Base-by-base conservation (phyloP, 202 grass and related monocot species). In the Schoenoplectus tabernaemontani region DNA sequence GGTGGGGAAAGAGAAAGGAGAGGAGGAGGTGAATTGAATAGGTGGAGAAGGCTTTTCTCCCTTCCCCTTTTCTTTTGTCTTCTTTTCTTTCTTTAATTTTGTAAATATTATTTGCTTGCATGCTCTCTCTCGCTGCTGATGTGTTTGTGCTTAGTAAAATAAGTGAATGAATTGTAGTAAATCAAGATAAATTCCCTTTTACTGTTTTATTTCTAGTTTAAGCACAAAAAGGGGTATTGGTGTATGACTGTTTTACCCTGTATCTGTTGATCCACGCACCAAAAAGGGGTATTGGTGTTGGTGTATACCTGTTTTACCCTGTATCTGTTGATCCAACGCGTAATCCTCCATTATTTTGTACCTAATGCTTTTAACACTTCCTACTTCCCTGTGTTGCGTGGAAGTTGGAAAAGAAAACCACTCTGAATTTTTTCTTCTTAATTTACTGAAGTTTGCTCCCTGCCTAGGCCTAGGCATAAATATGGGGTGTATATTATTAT, bases 11-110 rank as follows among this genome's bases (percentile, higher is more conserved):
- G 76, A 79, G 57, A 79, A 79, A 80, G 78, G 78, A 80, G 78
- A 80, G 78, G 74, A 78, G 74, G 78, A 80, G 78, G 58, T 80
- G 78, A 80, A 80, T 80, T 80, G 78, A 80, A 80, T 65, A 80
- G 78, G 78, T 80, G 59, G 77, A 80, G 77, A 80, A 80, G 78
- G 78, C 78, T 64, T 80, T 80, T 80, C 78, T 80, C 60, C 44
- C 59, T 80, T 47, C 17, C 77, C 42, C 57, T n/a, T 79, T 79
- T 62, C n/a, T n/a, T n/a, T n/a, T n/a, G n/a, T 51, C 46, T 76
- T 57, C 57, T 51, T 15, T 17, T 48, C n/a, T 48, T 60, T 39
- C 64, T 80, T 64, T 51, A 64, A 80, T 80, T 65, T 51, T 80
- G 39, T n/a, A n/a, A n/a, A n/a, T 65, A 64, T 44, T 69, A 19